Conservation (phyloP, 169 alveolate genomes). For the Plasmodium cynomolgi region DNA sequence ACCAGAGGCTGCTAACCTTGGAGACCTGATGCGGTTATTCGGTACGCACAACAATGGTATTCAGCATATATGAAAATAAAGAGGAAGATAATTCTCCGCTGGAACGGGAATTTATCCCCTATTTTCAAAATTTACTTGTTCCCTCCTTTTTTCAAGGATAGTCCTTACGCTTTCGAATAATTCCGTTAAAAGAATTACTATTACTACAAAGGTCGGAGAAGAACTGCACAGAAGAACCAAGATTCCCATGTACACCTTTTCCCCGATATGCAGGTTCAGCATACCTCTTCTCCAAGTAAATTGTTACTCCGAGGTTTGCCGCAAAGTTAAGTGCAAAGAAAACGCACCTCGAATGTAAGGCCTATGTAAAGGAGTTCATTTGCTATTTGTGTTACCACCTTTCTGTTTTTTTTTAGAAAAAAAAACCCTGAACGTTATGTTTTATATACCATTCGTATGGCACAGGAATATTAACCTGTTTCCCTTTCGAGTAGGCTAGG, state of each 20-base stretch:
- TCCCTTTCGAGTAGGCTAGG: constrained; percentile 87
- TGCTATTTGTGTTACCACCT: constrained; percentile 64
- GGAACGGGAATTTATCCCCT: not conserved
- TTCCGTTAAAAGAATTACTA: constrained; percentile 41
- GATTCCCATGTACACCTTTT: not conserved
- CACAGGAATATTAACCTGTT: constrained; percentile 91
- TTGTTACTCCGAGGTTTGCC: constrained; percentile 89
- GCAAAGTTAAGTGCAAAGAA: constrained; percentile 91
- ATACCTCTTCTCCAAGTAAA: constrained; percentile 92
- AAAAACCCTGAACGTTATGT: not conserved
- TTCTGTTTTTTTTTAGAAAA: constrained; percentile 83
- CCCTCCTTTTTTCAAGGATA: constrained; percentile 73
- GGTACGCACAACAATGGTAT: constrained; percentile 92
- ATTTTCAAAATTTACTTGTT: constrained; percentile 5
- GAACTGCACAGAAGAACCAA: not conserved
- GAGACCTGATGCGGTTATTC: constrained; percentile 96
- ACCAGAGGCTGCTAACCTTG: constrained; percentile 95
- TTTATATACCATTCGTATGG: constrained; percentile 70
- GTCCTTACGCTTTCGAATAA: constrained; percentile 51
- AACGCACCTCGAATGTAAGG: constrained; percentile 92
- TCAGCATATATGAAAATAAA: not conserved
- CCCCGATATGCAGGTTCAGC: not conserved
- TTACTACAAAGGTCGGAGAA: constrained; percentile 17
- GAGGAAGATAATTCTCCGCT: not conserved
- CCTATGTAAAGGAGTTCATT: constrained; percentile 91